Percentiles rank a stretch among this genome's conserved stretches.
These are phyloP conservation scores for Mediolabrus comicus DNA, from an alignment of 108 stramenopile genomes.

Conservation along the genomic window DNA sequence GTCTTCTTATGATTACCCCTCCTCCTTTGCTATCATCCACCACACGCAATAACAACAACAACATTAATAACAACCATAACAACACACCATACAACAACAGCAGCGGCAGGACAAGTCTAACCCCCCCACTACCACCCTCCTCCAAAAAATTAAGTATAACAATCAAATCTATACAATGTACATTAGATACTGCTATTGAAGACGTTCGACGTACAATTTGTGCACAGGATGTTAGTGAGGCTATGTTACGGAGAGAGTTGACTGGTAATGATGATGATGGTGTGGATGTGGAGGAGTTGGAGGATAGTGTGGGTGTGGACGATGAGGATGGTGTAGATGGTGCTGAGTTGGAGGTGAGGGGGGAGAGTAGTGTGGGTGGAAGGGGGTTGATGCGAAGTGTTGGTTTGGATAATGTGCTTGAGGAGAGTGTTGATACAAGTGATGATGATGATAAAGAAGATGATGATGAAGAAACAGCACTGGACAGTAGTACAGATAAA, in stretches of 20 bases:
- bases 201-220: background rate
- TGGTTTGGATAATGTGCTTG: background rate
- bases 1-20: too few relatives aligned
- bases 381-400: background rate
- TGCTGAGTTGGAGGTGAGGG: background rate
- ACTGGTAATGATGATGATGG: background rate
- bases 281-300: background rate
- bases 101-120: background rate
- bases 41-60: background rate
- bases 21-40: too few relatives aligned
- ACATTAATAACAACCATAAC: background rate
- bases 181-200: slow-evolving; percentile 1
- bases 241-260: background rate
- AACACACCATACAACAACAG: too few relatives aligned
- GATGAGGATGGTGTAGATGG: background rate
- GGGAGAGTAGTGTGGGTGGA: too few relatives aligned
- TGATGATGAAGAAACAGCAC: too few relatives aligned
- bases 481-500: too few relatives aligned
- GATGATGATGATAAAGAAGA: background rate
- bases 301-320: background rate
- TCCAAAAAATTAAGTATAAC: slow-evolving; percentile 14
- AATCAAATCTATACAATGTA: background rate
- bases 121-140: slow-evolving; percentile 15
- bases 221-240: background rate
- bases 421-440: background rate